Percentiles rank a stretch among this genome's conserved stretches.
Evolutionary conservation across 2,329 filamentous ascomycete genomes (phyloP).

Genomic region (Alternaria hordeiaustralica): DNA sequence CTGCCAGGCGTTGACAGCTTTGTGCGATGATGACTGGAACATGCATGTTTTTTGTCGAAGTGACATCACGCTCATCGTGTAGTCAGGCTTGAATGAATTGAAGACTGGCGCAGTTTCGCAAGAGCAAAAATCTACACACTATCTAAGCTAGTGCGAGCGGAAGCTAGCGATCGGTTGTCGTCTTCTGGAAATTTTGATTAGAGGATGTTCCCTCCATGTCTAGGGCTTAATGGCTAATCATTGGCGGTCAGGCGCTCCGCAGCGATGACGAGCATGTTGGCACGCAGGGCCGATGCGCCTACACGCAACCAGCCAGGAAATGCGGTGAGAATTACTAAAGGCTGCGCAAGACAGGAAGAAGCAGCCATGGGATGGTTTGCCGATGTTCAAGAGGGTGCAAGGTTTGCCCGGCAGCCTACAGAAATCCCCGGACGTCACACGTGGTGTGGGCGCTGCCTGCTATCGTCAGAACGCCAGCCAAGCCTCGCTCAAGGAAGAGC

Average conservation of each 20-base stretch:
- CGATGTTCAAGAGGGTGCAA: slow-evolving; percentile 10
- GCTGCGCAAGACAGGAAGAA: background rate
- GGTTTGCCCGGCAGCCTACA: slow-evolving; percentile 4
- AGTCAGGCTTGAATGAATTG: background rate
- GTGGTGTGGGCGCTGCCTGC: slow-evolving; percentile 6
- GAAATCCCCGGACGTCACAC: slow-evolving; percentile 14
- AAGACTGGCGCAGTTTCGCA: background rate
- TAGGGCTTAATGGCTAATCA: background rate
- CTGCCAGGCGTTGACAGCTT: background rate
- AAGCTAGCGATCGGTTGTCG: slow-evolving; percentile 6
- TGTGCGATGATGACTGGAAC: background rate
- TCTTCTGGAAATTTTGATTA: slow-evolving; percentile 9
- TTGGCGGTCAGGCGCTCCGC: background rate
- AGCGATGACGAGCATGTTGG: slow-evolving; percentile 5
- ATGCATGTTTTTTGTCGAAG: background rate
- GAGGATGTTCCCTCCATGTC: slow-evolving; percentile 5
- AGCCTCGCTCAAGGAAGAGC: slow-evolving; percentile 15
- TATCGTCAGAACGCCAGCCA: slow-evolving; percentile 13
- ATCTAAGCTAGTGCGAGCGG: slow-evolving; percentile 1
- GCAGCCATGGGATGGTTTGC: background rate
- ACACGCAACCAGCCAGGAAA: background rate
- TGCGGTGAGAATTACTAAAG: slow-evolving; percentile 19
- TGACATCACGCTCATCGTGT: background rate
- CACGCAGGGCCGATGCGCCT: background rate
- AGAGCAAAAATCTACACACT: slow-evolving; percentile 4